Evolutionary conservation across 2,329 filamentous ascomycete genomes (phyloP), one percentile per base, ranked within the genome.

Genomic region (Pochonia chlamydosporia): DNA sequence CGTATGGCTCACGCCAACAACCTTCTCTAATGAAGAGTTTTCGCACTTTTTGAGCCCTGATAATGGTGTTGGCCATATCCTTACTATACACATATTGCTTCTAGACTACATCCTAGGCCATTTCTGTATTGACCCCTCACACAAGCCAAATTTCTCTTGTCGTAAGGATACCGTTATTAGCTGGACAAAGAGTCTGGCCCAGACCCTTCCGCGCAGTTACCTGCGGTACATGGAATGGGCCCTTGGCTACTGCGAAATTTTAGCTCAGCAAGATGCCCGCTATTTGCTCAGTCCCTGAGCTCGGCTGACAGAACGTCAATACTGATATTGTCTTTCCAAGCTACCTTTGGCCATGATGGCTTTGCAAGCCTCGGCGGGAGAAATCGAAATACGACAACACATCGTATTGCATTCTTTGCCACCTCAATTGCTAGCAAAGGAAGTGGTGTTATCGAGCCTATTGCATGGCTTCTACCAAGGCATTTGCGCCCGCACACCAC

Each of bases 81-180:
- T 69, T 1, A 54, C 67, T 20, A 60, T 67, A 5, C 66, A 70
- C 50, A 63, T 64, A 50, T 61, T 67, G 16, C 54, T 71, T 3
- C 43, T 64, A 3, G 60, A 63, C 20, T 63, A 63, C 35, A 39
- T 60, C 1, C 47, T 63, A 3, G 60, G 55, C 4, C 49, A 49
- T 13, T 56, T 51, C 6, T 57, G 56, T 20, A 51, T 62, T 14
- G 43, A 56, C 1, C 53, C 52, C 2, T 35, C 47, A 3, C 51
- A 56, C 18, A 49, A 51, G 23, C 55, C 56, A 16, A 59, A 51
- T 23, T 54, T 46, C 13, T 45, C 53, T 3, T 58, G 54, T 1
- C 54, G 59, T 8, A 60, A 62, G 31, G 47, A 50, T 7, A 53
- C 57, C 43, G 50, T 60, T 9, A 56, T 63, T 5, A 43, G 49